Percentiles rank a stretch among this genome's conserved stretches.
These are phyloP conservation scores for Cubamyces lactineus DNA, from an alignment of 768 basidiomycete genomes.

Conservation along the genomic window DNA sequence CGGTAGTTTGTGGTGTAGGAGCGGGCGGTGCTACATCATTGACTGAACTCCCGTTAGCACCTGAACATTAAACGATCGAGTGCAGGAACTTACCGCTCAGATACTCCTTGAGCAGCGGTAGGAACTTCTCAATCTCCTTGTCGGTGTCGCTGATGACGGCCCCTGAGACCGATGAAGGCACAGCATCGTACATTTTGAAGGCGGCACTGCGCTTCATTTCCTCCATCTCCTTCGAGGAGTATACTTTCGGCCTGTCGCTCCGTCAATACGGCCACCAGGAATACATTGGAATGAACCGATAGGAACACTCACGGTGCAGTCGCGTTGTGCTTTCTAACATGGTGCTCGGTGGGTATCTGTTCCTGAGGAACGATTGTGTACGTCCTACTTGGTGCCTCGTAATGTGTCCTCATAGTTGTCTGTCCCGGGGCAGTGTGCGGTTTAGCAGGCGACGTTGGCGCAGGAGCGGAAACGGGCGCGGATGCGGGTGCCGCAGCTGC, in stretches of 20 bases:
- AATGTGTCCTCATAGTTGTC: background rate
- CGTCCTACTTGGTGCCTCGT: conserved; percentile 19
- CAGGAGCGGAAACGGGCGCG: background rate
- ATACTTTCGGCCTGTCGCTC: conserved; percentile 54
- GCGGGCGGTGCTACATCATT: conserved; percentile 32
- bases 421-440: background rate
- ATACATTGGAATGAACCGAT: background rate
- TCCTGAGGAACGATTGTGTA: conserved; percentile 32
- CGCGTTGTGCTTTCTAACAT: conserved; percentile 12
- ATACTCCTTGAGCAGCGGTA: conserved; percentile 79
- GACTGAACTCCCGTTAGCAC: conserved; percentile 28
- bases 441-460: background rate
- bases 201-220: conserved; percentile 38
- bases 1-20: background rate
- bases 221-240: conserved; percentile 53
- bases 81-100: conserved; percentile 51
- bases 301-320: conserved; percentile 32
- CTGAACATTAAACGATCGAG: background rate
- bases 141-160: conserved; percentile 39
- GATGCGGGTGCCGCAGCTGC: conserved; percentile 10
- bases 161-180: conserved; percentile 38
- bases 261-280: background rate
- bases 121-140: conserved; percentile 74
- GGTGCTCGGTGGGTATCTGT: background rate
- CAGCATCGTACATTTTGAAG: conserved; percentile 73